Base-by-base conservation (phyloP, 768 basidiomycete species). In the Leccinellum albellum region DNA sequence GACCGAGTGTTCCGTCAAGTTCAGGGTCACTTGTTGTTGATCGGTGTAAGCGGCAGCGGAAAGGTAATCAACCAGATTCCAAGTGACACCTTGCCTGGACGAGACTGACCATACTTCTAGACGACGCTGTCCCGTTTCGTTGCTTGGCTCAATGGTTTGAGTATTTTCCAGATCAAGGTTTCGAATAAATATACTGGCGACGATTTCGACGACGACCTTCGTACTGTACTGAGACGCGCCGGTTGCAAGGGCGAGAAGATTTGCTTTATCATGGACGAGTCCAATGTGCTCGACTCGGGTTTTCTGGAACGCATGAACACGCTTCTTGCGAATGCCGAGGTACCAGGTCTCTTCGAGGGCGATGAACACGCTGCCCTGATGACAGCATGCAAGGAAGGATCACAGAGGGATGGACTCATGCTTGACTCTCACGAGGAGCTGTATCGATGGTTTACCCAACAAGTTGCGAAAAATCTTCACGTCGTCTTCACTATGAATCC, bases 251-350 rank as follows among this genome's bases (percentile, higher is more conserved):
- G 94, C 64, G 97, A 99, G 75, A 98, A 98, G 76, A 89, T 99
- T 50, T 98, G 94, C 71, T 99, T 99, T 80, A 98, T 99, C 76
- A 98, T 99, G 97, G 97, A 99, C 72, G 97, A 99, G 72, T 98
- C 97, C 4, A 98, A 99, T 66, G 97, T 98, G 13, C 87, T 98
- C 31, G 97, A 99, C 70, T 96, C 97, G 13, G 97, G 97, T 47
- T 99, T 99, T 82, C 76, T 99, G 61, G 97, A 99, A 71, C 86
- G 97, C n/a, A 98, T 99, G 96, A 99, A 99, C 72, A 99, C 97
- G 0, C 83, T 99, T 14, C 82, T 99, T 15, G 97, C 97, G 40
- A 99, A 99, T 66, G 97, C 97, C n/a, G 97, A 99, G 72, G 95
- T 99, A n/a, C 97, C 97, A 0, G 97, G 97, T 73, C 81, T 99